A percentile compares a stretch with the other conserved stretches of the same genome.
These are phyloP conservation scores for Trichoderma asperellum DNA, from an alignment of 2,329 filamentous ascomycete genomes.

Conservation along the genomic window DNA sequence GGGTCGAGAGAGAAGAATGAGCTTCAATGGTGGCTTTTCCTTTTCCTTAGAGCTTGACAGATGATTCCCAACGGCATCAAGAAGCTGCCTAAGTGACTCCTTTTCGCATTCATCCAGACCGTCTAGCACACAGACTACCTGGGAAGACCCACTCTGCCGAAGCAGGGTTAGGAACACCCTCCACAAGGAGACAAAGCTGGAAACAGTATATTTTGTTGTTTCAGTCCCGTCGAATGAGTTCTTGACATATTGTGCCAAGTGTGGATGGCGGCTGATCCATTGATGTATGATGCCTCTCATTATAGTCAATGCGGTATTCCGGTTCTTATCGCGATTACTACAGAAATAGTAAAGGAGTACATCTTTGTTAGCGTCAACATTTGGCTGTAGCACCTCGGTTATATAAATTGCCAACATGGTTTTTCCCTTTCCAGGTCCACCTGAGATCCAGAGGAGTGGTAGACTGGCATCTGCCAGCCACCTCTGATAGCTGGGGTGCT, in stretches of 20 bases:
- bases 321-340: constrained; percentile 15
- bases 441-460: constrained; percentile 16
- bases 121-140: constrained; percentile 18
- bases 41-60: constrained; percentile 3
- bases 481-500: constrained; percentile 8
- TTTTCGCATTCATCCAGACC: constrained; percentile 22
- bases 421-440: constrained; percentile 14
- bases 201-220: constrained; percentile 20
- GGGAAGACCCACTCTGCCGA: constrained; percentile 4
- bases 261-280: constrained; percentile 10
- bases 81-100: constrained; percentile 13
- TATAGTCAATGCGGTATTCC: constrained; percentile 10
- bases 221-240: constrained; percentile 5
- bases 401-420: constrained; percentile 19
- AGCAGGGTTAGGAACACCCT: constrained; percentile 14
- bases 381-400: constrained; percentile 1
- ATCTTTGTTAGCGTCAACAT: not conserved
- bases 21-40: constrained; percentile 1
- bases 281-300: constrained; percentile 24
- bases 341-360: constrained; percentile 19
- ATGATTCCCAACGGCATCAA: constrained; percentile 7
- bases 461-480: constrained; percentile 1
- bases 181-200: constrained; percentile 16
- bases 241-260: constrained; percentile 4
- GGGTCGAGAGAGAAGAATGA: constrained; percentile 14